These are phyloP conservation scores for Arabis alpina DNA, from an alignment of 345 rosid genomes.

Conservation along the genomic window DNA sequence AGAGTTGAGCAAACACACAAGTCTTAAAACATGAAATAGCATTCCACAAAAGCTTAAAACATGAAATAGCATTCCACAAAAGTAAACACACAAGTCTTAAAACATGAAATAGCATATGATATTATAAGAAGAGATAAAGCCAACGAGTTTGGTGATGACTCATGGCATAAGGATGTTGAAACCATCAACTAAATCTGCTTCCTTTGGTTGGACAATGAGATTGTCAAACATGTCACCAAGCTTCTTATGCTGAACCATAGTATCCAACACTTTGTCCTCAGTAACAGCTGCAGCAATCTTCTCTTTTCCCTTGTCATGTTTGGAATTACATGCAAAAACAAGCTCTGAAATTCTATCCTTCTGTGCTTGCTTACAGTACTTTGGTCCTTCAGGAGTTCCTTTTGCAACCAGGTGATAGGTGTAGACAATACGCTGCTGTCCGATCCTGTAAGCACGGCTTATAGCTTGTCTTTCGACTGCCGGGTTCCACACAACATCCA, in stretches of 20 bases:
- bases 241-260: constrained; percentile 39
- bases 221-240: constrained; percentile 44
- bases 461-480: constrained; percentile 82
- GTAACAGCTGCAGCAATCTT: constrained; percentile 34
- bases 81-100: constrained; percentile 8
- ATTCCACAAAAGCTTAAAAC: no score
- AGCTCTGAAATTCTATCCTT: constrained; percentile 58
- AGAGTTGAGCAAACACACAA: no score
- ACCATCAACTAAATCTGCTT: constrained; percentile 45
- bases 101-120: constrained; percentile 4
- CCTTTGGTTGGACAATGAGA: constrained; percentile 41
- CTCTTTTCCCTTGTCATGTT: constrained; percentile 36
- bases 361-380: constrained; percentile 52
- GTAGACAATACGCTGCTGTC: constrained; percentile 61
- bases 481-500: constrained; percentile 82
- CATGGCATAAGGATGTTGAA: constrained; percentile 40
- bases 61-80: neutral
- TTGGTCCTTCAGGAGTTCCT: constrained; percentile 60
- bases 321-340: constrained; percentile 51
- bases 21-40: no score
- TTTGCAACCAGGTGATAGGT: constrained; percentile 62
- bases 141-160: constrained; percentile 18
- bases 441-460: constrained; percentile 76
- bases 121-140: constrained; percentile 1
- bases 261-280: constrained; percentile 42